Percentiles rank a stretch among this genome's conserved stretches.
These are phyloP conservation scores for Auricularia auricula-judae DNA, from an alignment of 768 basidiomycete species.

Conservation along the genomic window DNA sequence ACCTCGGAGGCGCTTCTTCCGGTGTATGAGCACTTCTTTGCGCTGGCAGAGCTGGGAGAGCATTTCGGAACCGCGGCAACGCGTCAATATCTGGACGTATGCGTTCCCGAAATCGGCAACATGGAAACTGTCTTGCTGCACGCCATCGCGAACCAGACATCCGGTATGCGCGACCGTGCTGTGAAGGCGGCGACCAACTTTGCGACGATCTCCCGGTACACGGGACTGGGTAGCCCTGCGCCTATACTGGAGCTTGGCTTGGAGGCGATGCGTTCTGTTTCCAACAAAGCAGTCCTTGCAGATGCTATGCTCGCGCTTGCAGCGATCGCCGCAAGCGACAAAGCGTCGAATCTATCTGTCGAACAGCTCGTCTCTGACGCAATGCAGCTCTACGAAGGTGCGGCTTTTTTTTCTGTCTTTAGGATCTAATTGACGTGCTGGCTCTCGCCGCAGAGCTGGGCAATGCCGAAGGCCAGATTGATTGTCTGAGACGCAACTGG, in stretches of 20 bases:
- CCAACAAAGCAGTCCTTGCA: not conserved
- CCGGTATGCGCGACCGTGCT: not conserved
- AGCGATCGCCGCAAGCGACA: not conserved
- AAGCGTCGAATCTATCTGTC: not conserved
- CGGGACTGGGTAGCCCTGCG: not conserved
- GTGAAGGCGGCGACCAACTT: not conserved
- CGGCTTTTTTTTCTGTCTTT: no score
- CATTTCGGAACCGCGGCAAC: not conserved
- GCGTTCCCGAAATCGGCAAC: not conserved
- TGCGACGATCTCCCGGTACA: not conserved
- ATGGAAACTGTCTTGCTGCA: not conserved
- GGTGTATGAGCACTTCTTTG: not conserved
- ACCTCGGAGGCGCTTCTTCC: not conserved
- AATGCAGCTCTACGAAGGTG: not conserved
- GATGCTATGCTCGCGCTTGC: not conserved
- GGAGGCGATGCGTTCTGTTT: not conserved
- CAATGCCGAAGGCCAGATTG: not conserved
- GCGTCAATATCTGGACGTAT: not conserved
- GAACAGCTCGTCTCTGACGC: not conserved
- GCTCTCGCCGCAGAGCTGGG: not conserved
- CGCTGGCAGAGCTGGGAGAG: not conserved
- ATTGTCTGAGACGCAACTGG: not conserved
- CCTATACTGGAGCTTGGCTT: not conserved
- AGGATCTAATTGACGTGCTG: not conserved
- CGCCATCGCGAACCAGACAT: not conserved